Evolutionary conservation across 1,284 basidiomycete species (phyloP), one percentile per base, ranked within the genome.

Genomic region (Waitea zeae): DNA sequence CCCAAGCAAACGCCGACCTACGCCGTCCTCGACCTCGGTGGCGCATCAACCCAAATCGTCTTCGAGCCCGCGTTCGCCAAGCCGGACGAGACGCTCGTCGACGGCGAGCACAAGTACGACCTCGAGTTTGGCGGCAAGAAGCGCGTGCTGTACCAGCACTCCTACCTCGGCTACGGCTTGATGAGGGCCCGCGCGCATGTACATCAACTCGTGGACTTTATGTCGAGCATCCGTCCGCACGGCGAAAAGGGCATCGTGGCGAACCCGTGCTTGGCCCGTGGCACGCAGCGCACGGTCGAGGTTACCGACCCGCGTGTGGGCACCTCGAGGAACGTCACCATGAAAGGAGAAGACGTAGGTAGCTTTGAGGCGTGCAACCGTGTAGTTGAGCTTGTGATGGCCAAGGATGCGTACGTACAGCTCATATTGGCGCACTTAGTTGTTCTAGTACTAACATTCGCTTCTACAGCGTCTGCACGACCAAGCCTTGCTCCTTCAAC

Each of bases 21-120:
- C 40, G 93, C 92, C 13, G 88, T 96, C 31, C 78, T 98, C 44
- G 93, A 98, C 51, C 73, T 98, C 33, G 95, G 93, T 7, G 93
- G 95, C 4, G 93, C 84, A 13, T 93, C 88, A 35, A 98, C 93
- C 14, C 93, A 97, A 58, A 97, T 98, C 51, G 92, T 96, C 37
- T 97, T 98, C 48, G 80, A 95, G 59, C 93, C 93, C 1, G 62
- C 58, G 38, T 79, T 79, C 50, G 45, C 56, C 36, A 51, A 56
- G 34, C 58, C 60, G 11, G 58, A 64, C 38, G 48, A 54, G 33
- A 51, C 53, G 39, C 58, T 97, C 43, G 71, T 68, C 46, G 75
- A 86, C 9, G 92, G 92, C 30, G 92, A 96, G 42, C 93, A 98
- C 63, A 89, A 88, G 56, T 97, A 93, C 57, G 72, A 77, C 38